Percentiles rank a stretch among this genome's conserved stretches.
These are phyloP conservation scores for Durotheca rogersii DNA, from an alignment of 495 filamentous ascomycete species.

Conservation along the genomic window DNA sequence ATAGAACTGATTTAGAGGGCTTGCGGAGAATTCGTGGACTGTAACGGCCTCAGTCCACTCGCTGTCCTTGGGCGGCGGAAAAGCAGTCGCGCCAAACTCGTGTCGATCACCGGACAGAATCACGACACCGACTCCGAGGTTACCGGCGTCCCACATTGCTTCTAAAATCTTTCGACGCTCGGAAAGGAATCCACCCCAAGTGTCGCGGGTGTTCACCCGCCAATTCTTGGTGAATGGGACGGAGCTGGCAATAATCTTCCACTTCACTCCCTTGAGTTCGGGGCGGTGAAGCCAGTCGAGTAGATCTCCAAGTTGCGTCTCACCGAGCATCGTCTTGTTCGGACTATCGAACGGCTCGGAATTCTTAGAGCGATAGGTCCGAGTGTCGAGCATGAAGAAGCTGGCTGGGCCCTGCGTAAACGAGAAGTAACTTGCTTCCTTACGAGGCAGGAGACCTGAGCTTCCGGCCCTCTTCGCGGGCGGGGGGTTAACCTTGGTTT, in stretches of 20 bases:
- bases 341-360: conserved; percentile 49
- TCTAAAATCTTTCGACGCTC: conserved; percentile 80
- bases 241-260: conserved; percentile 87
- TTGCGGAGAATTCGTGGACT: conserved; percentile 84
- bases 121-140: conserved; percentile 73
- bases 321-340: conserved; percentile 83
- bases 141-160: conserved; percentile 82
- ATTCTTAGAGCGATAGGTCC: conserved; percentile 73
- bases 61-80: conserved; percentile 65
- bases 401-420: conserved; percentile 87
- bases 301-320: conserved; percentile 74
- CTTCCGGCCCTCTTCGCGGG: conserved; percentile 45
- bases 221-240: conserved; percentile 98
- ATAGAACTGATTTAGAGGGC: conserved; percentile 90
- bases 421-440: conserved; percentile 71
- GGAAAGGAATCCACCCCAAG: conserved; percentile 84
- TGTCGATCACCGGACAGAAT: conserved; percentile 88
- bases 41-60: conserved; percentile 60
- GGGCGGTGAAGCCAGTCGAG: conserved; percentile 70
- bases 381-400: conserved; percentile 94
- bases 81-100: conserved; percentile 90
- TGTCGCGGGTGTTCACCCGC: conserved; percentile 78
- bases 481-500: conserved; percentile 81
- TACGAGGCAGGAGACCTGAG: conserved; percentile 34
- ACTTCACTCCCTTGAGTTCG: conserved; percentile 73